Evolutionary conservation across 768 basidiomycete species (phyloP), one percentile per base, ranked within the genome.

Genomic region (Lentinula sp.): DNA sequence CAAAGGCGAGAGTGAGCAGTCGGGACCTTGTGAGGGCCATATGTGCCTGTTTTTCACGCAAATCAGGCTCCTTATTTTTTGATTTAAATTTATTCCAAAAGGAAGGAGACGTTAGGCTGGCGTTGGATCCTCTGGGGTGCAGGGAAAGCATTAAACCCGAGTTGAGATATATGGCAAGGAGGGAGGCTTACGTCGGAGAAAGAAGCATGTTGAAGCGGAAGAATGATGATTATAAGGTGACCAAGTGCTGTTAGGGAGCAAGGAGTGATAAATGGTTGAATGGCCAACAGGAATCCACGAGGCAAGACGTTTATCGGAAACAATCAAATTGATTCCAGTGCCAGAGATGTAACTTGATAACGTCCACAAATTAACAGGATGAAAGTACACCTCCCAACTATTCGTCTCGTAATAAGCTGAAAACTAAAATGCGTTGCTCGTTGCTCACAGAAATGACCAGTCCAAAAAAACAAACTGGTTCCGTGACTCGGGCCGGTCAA

Each of bases 1-100:
- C 88, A 71, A 87, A 91, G 8, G 84, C 86, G 61, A 94, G 84
- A 61, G 92, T 94, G 66, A 94, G 80, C 65, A 91, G 83, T 62
- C 88, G 84, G 65, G 88, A 87, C 59, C 89, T 76, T 28, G 86
- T 79, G 66, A 92, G 79, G 3, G 88, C 83, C 85, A 89, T 88
- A 21, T 81, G 81, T 1, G 79, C 75, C 32, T 80, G 78, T 58
- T 73, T 75, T 52, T 81, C 77, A 65, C 82, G 78, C 64, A 81
- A 74, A n/a, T 87, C 85, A 65, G 73, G 74, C 60, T 89, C 86
- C 76, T 88, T 89, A 71, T 77, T 72, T 75, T 88, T 89, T 64
- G 83, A 79, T 74, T 86, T 88, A 76, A 91, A 82, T 71, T 85
- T 89, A 63, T 82, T 83, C 83, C 83, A 84, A 68, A 84, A 81